Evolutionary conservation across 352 stramenopile genomes (phyloP), one percentile per base, ranked within the genome.

Genomic region (Elongisporangium anandrum): DNA sequence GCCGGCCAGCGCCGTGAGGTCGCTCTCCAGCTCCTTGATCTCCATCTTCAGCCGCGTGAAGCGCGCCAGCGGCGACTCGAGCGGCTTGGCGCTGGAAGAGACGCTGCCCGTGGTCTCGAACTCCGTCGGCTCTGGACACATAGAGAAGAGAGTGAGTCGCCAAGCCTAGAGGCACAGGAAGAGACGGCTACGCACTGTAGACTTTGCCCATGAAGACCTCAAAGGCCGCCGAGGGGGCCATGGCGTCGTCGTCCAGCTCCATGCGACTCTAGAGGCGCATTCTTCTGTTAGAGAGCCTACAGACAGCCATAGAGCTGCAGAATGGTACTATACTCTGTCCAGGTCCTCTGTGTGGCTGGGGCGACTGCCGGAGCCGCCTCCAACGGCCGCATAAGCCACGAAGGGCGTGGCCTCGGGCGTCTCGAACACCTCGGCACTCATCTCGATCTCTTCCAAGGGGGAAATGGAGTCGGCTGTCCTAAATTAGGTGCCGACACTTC

Each of bases 131-230:
- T 87, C 80, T 90, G 38, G 7, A 59, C 17, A 52, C 15, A 49
- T 10, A 57, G 20, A 55, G 13, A 54, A 23, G 34, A 52, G 20
- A 59, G 19, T 22, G 21, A 22, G 29, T 49, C 22, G 34, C 29
- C 41, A 50, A 52, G 34, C 17, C 4, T 50, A 54, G 10, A 70
- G 22, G 1, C 10, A 57, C 22, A 57, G 2, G 26, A 29, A 53
- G 16, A 50, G 4, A 12, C 6, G 52, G 6, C 4, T 45, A 75
- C 68, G 63, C 52, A 92, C 82, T 90, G 70, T 92, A 92, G 39
- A 92, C 70, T 73, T 90, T 92, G 66, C 82, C 82, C 82, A 92
- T 92, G 54, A 92, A 92, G 5, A 76, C 82, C 54, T 90, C 82
- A 20, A 92, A 92, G 22, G 82, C 82, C 58, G 82, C 66, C 10